Evolutionary conservation across 768 basidiomycete species (phyloP), one percentile per base, ranked within the genome.

Genomic region (Tricholoma sp.): DNA sequence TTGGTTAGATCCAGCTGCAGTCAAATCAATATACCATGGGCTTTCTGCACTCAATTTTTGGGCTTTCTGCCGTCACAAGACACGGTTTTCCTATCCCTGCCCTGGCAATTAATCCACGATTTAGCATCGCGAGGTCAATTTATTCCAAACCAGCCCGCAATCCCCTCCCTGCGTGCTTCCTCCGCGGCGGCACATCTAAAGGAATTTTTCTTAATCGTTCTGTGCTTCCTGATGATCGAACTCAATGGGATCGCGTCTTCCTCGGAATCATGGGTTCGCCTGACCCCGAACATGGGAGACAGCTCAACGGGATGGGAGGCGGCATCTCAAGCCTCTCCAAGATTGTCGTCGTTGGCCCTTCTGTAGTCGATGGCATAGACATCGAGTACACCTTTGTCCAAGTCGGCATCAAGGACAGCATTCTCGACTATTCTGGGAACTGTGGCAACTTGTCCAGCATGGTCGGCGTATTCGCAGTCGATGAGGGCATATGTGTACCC

Each of bases 291-390:
- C 72, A 88, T 61, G 82, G 81, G 1, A 74, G 87, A 14, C 89
- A 92, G 69, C 74, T 91, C 12, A 84, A 92, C 61, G 89, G 89
- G 10, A 88, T 91, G 86, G 89, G 89, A 8, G 88, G 89, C 5
- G 89, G 89, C 3, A 72, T 88, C 8, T 86, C 85, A 14, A 88
- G 85, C 56, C 76, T 89, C 5, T 88, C 86, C 34, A 92, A 92
- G 66, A 80, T 90, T 14, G 83, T 81, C 61, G 79, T 91, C 47
- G 83, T 91, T 2, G 81, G 78, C 6, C 76, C 85, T 5, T 75
- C 80, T 0, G 63, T 69, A 1, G 69, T 68, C 10, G 55, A 70
- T n/a, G 80, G 79, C 16, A 74, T 83, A 39, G 82, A 88, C 51
- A 80, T 81, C 18, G 85, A 86, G 61, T 91, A 89, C 67, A 88